Conservation (phyloP, 176 grass and related monocot genomes). For the Phyllostachys edulis region DNA sequence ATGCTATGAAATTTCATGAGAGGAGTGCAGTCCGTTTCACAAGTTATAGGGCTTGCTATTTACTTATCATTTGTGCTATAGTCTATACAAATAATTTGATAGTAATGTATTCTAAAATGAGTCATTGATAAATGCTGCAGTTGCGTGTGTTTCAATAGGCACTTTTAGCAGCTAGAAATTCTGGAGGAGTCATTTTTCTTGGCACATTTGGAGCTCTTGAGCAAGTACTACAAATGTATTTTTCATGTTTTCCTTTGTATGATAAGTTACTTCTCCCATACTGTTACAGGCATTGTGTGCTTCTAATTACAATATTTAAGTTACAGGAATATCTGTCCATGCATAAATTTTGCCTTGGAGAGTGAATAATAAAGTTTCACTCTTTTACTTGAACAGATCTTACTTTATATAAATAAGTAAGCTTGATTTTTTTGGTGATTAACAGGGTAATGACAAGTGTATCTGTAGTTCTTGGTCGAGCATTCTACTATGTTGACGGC, state of each 20-base stretch:
- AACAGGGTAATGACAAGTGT: slow-evolving; percentile 88
- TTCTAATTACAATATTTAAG: slow-evolving; percentile 14
- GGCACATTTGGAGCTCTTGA: slow-evolving; percentile 94
- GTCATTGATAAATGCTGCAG: slow-evolving; percentile 68
- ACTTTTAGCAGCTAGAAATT: slow-evolving; percentile 94
- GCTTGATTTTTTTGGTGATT: slow-evolving; percentile 9
- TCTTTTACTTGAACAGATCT: slow-evolving; percentile 4
- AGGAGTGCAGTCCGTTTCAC: not conserved
- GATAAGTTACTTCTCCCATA: not conserved
- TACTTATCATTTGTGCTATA: not conserved
- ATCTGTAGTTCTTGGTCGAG: slow-evolving; percentile 90
- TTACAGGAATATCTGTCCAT: slow-evolving; percentile 1
- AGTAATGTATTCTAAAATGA: slow-evolving; percentile 42
- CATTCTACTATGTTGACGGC: slow-evolving; percentile 92
- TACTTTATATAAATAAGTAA: not conserved
- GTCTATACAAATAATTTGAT: not conserved
- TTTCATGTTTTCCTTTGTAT: slow-evolving; percentile 2
- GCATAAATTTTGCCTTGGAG: not conserved
- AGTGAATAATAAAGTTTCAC: not conserved
- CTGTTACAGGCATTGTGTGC: not conserved
- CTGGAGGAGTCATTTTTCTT: slow-evolving; percentile 75
- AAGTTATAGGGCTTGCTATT: not conserved
- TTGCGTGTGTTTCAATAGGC: slow-evolving; percentile 80
- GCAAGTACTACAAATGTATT: slow-evolving; percentile 52
- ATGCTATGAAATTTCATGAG: not conserved